phyloP scores from a whole-genome alignment of 805 yeast genomes.

The Wickerhamiella sorbophila region DNA sequence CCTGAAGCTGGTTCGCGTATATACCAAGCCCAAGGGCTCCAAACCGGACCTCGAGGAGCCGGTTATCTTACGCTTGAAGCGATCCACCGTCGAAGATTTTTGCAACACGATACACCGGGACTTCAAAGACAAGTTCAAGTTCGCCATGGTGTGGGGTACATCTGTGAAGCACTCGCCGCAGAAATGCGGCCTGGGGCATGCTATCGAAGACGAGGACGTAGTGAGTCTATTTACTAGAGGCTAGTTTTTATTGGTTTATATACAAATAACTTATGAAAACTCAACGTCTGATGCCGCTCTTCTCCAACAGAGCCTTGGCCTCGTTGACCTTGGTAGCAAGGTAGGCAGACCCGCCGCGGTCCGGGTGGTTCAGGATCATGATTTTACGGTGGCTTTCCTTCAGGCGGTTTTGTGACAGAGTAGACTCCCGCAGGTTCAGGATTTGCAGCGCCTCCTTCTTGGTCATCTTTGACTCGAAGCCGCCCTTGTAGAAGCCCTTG shows the following conservation, averaged over 20 bases:
- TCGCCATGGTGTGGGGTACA: constrained; percentile 94
- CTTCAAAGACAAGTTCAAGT: constrained; percentile 80
- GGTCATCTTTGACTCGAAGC: constrained; percentile 83
- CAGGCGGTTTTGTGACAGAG: constrained; percentile 30
- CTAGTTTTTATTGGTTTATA: constrained; percentile 20
- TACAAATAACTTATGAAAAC: neutral
- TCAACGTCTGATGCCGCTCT: constrained; percentile 23
- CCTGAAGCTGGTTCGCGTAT: constrained; percentile 61
- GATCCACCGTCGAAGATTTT: constrained; percentile 68
- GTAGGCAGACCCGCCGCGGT: constrained; percentile 72
- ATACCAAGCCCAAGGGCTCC: constrained; percentile 72
- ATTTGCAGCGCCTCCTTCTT: constrained; percentile 81
- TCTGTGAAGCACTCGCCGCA: constrained; percentile 93
- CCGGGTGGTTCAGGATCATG: constrained; percentile 80
- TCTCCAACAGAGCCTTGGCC: constrained; percentile 69
- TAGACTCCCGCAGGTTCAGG: constrained; percentile 40
- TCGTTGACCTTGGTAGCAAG: constrained; percentile 75
- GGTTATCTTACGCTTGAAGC: constrained; percentile 64
- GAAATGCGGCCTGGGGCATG: constrained; percentile 80
- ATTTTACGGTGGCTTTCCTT: constrained; percentile 58
- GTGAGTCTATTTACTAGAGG: constrained; percentile 72
- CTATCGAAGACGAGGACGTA: constrained; percentile 85
- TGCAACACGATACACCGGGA: constrained; percentile 90
- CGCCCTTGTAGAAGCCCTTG: constrained; percentile 68
- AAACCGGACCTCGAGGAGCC: constrained; percentile 78